These are phyloP conservation scores for Ogataea naganishii DNA, from an alignment of 805 yeast species.

Conservation along the genomic window DNA sequence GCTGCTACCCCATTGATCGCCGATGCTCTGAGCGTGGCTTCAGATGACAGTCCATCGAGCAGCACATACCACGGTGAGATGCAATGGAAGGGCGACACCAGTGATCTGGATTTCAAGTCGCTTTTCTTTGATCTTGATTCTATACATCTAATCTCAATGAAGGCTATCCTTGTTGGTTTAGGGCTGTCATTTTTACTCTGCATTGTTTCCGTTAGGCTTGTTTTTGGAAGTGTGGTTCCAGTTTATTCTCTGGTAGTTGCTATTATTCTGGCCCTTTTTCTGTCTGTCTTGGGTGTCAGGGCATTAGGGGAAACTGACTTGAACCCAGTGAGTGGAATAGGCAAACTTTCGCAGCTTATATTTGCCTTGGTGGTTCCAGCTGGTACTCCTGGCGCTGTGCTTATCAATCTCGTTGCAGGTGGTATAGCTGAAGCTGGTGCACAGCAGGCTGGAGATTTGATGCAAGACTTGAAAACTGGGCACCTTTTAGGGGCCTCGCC, in stretches of 20 bases:
- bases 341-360: constrained; percentile 82
- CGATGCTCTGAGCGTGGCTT: constrained; percentile 6
- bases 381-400: constrained; percentile 68
- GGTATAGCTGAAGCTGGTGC: constrained; percentile 99
- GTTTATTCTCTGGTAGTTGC: constrained; percentile 61
- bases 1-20: too few species aligned
- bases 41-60: constrained; percentile 15
- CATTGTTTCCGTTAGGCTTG: constrained; percentile 47
- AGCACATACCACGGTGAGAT: constrained; percentile 15
- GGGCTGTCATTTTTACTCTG: constrained; percentile 60
- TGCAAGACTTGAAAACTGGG: constrained; percentile 97
- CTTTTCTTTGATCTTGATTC: constrained; percentile 31
- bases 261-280: constrained; percentile 62
- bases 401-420: constrained; percentile 86
- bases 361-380: constrained; percentile 77
- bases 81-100: not conserved
- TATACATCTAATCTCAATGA: constrained; percentile 40
- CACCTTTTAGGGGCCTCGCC: constrained; percentile 89
- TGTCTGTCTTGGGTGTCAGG: constrained; percentile 82
- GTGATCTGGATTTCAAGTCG: not conserved
- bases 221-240: constrained; percentile 71
- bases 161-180: constrained; percentile 51
- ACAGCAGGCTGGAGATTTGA: constrained; percentile 95
- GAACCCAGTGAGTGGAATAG: constrained; percentile 95
- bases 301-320: constrained; percentile 96